Conservation (phyloP, 108 stramenopile genomes). For the Chaetoceros tenuissimus region DNA sequence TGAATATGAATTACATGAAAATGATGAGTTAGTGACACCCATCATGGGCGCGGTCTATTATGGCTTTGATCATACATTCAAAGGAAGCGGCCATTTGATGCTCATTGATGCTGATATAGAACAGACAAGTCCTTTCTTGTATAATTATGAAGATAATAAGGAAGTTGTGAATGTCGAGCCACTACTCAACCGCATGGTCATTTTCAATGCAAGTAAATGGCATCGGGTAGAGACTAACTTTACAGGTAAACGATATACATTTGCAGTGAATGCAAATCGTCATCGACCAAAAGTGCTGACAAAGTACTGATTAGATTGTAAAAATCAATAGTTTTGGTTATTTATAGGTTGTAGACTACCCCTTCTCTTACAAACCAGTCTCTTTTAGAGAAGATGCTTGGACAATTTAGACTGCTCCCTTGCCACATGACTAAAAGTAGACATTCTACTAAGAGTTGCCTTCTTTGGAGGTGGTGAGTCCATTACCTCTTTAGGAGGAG, state of each 20-base stretch:
- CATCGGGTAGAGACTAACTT: slow-evolving; percentile 10
- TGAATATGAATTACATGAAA: slow-evolving; percentile 3
- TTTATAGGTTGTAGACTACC: too few relatives aligned
- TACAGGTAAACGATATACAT: slow-evolving; percentile 9
- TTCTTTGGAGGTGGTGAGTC: slow-evolving; percentile 15
- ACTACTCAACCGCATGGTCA: slow-evolving; percentile 13
- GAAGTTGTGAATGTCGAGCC: slow-evolving; percentile 4
- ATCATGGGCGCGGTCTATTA: slow-evolving; percentile 16
- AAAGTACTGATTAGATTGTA: background rate
- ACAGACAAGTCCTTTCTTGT: background rate
- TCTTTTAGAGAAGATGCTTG: slow-evolving; percentile 1
- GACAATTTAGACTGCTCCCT: slow-evolving; percentile 9
- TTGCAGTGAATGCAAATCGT: slow-evolving; percentile 13
- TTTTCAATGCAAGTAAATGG: slow-evolving; percentile 14
- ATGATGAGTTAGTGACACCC: slow-evolving; percentile 2
- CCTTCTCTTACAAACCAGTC: too few relatives aligned
- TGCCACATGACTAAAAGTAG: slow-evolving; percentile 28
- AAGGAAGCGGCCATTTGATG: slow-evolving; percentile 10
- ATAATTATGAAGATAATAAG: background rate
- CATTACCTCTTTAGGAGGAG: slow-evolving; percentile 28
- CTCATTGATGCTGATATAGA: background rate
- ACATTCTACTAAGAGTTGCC: slow-evolving; percentile 18
- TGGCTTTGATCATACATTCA: slow-evolving; percentile 13
- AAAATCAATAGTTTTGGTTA: too few relatives aligned
- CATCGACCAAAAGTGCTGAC: background rate